Percentiles rank a stretch among this genome's conserved stretches.
Evolutionary conservation across 768 basidiomycete species (phyloP).

Genomic region (Rhizopogon sp.): DNA sequence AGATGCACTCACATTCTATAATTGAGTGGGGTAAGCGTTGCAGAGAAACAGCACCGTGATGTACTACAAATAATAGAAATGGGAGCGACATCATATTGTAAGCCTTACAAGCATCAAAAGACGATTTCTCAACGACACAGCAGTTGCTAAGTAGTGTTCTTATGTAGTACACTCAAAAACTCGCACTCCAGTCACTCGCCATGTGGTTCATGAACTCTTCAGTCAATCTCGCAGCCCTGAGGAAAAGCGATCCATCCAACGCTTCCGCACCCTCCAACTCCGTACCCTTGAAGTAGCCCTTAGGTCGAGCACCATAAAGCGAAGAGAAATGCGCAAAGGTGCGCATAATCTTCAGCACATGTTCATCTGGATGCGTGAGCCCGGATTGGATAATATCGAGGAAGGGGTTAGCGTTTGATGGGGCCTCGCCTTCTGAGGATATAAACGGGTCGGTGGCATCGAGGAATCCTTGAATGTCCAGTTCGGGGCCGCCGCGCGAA

Average conservation of each 20-base stretch:
- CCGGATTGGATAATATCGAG: slow-evolving; percentile 33
- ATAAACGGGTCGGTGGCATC: slow-evolving; percentile 9
- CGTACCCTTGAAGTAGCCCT: slow-evolving; percentile 24
- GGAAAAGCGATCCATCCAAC: slow-evolving; percentile 32
- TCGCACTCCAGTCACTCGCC: not conserved
- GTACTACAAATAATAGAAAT: too few species aligned
- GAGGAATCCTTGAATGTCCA: slow-evolving; percentile 29
- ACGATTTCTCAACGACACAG: too few species aligned
- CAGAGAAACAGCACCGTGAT: too few species aligned
- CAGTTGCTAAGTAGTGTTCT: too few species aligned
- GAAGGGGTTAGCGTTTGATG: slow-evolving; percentile 33
- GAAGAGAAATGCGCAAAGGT: slow-evolving; percentile 28
- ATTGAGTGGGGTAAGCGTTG: too few species aligned
- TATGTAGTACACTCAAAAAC: too few species aligned
- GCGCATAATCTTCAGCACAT: slow-evolving; percentile 28
- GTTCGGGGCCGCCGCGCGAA: slow-evolving; percentile 19
- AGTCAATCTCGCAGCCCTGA: slow-evolving; percentile 25
- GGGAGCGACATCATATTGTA: too few species aligned
- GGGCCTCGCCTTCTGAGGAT: not conserved
- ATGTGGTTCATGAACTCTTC: slow-evolving; percentile 25
- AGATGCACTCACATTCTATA: too few species aligned
- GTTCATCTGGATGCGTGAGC: slow-evolving; percentile 31
- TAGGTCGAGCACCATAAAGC: slow-evolving; percentile 22
- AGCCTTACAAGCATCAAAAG: too few species aligned
- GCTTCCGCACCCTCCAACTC: slow-evolving; percentile 25